Evolutionary conservation across 306 rosid species (phyloP), one percentile per base, ranked within the genome.

Genomic region (Astragalus glycyphyllos): DNA sequence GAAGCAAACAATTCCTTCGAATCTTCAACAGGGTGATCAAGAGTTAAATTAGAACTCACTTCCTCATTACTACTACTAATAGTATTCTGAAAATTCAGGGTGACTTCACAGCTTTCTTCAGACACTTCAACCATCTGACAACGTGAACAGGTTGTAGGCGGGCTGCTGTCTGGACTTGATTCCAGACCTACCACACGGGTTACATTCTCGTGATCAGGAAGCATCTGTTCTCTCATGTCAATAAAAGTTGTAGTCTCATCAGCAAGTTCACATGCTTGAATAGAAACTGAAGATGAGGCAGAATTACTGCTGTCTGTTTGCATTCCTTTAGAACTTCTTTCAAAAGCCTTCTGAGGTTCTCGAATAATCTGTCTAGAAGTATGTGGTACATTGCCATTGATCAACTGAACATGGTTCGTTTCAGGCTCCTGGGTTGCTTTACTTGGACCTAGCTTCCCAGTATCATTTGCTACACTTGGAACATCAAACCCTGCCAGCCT

Each of bases 231-330:
- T 38, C 74, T 51, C 85, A 82, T 37, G 85, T 89, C 92, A 77
- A 85, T 65, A 69, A 75, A 86, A 78, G 86, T 87, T 35, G 81
- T 72, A 46, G 96, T 90, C 78, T 87, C 90, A 64, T 89, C 99
- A 64, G 77, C 86, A 77, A 87, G 82, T 78, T 95, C 97, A 83
- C 82, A 86, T 73, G 69, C 87, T 79, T 87, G 96, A 77, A 89
- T 77, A 49, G 99, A 95, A 80, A 85, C 81, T n/a, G 91, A 87
- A 64, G 99, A 95, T 68, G 89, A 81, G 44, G 87, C 70, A 13
- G 96, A 95, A 74, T 87, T 89, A 70, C 91, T 84, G 80, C 91
- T 77, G 23, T 86, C 96, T 16, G 86, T 87, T 58, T 80, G 91
- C 86, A 84, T 78, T 86, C 87, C 95, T 83, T 77, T 89, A 31